Base-by-base conservation (phyloP, 495 filamentous ascomycete species). In the Xylaria castorea region DNA sequence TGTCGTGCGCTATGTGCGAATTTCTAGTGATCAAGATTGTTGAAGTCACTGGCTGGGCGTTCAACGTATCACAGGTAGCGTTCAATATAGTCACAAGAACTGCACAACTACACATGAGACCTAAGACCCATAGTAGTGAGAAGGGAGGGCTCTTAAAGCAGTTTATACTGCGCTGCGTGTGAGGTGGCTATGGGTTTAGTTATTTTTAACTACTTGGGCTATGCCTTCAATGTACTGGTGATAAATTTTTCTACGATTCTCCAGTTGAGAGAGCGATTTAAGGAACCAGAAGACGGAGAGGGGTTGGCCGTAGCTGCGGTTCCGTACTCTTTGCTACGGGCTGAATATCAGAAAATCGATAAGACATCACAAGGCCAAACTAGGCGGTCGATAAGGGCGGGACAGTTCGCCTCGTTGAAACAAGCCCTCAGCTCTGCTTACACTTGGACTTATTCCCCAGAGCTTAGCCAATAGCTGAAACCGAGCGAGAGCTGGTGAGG, bases 361-460 rank as follows among this genome's bases (percentile, higher is more conserved):
- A 30, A 27, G 27, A 57, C 25, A 32, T 18, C 53, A 32, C 53
- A 30, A 57, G 53, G 27, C 25, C 18, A 57, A 11, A 57, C 2
- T 25, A 9, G n/a, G 48, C n/a, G 48, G n/a, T 25, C n/a, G 48
- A 8, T 4, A 18, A 44, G 14, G 42, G 42, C 14, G 12, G 48
- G n/a, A 11, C 48, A 51, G 48, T 3, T 55, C 25, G 25, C 51
- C 5, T 60, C 55, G 6, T 60, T 20, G 55, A 36, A 20, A 36
- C 30, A 61, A 38, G 34, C 11, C 32, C 55, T 36, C 58, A 61
- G 58, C 58, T 61, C 58, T 22, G 58, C 38, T 42, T 12, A 42
- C 3, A 38, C 18, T 34, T 34, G 8, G 34, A 61, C 32, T 38
- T 38, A 38, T 61, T 61, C 18, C 14, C 58, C 32, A 11, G 32